Base-by-base conservation (phyloP, 495 filamentous ascomycete genomes). In the Lindgomyces ingoldianus region DNA sequence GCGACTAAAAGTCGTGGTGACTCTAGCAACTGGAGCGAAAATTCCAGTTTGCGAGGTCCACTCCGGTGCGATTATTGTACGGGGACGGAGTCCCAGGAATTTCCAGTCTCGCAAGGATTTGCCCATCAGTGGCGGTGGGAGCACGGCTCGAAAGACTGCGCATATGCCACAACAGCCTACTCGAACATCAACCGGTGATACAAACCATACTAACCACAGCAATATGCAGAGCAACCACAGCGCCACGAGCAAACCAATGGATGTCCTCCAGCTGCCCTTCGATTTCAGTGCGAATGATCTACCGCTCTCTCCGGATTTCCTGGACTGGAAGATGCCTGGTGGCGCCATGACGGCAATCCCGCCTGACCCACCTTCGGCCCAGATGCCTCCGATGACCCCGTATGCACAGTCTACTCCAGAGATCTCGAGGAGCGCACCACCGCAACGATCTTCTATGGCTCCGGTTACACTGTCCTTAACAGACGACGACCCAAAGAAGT, bases 391-490 rank as follows among this genome's bases (percentile, higher is more conserved):
- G 16, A 29, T 63, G 24, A 69, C 73, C 46, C 66, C 70, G 12
- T 84, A 83, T 68, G 75, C 79, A n/a, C 80, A 82, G 29, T 83
- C 82, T 11, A 84, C 79, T 56, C 82, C 83, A 19, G 81, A 83
- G 57, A 74, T 78, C 27, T 75, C 81, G 10, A 78, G 81, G 41
- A 61, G 57, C 51, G 58, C 56, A 16, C 50, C 67, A 78, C 70
- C 72, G 73, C 63, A 66, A 68, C 74, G 39, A 70, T 67, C 58
- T 53, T 62, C 45, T 58, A 76, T 22, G 25, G 76, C 81, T 4
- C 89, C 90, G 0, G 90, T 94, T 39, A 89, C 85, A 63, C 70
- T 94, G 9, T 91, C 88, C 0, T 80, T 93, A 8, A 81, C 87
- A 22, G 90, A 93, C 72, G 90, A 91, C 33, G 89, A 94, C 54